phyloP scores from a whole-genome alignment of 2,329 filamentous ascomycete genomes.

The Colletotrichum sp. region DNA sequence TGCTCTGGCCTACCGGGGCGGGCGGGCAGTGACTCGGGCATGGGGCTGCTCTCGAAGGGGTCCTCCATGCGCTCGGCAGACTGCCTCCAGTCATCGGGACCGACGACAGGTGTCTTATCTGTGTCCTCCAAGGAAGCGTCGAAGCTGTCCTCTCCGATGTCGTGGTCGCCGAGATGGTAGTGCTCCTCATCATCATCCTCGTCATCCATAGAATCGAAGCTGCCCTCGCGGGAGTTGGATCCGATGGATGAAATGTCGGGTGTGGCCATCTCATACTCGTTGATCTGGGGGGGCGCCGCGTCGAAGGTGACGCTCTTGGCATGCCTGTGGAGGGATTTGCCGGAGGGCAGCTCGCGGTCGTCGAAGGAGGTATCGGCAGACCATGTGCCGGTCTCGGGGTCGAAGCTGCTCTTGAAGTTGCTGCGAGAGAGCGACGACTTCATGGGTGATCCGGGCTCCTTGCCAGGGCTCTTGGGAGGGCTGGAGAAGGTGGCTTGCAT shows the following conservation, averaged over 20 bases:
- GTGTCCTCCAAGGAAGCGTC: conserved; percentile 95
- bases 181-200: conserved; percentile 60
- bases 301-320: conserved; percentile 98
- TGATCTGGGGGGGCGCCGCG: conserved; percentile 88
- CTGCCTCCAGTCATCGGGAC: conserved; percentile 94
- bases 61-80: conserved; percentile 54
- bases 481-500: conserved; percentile 22
- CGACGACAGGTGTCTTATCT: conserved; percentile 96
- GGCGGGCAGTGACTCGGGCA: conserved; percentile 58
- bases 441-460: conserved; percentile 77
- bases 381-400: conserved; percentile 72
- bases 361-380: conserved; percentile 67
- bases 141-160: conserved; percentile 84
- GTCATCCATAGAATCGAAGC: conserved; percentile 84
- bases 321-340: conserved; percentile 77
- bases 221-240: conserved; percentile 89
- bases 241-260: conserved; percentile 93
- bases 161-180: conserved; percentile 58
- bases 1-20: conserved; percentile 56
- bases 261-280: conserved; percentile 98
- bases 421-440: conserved; percentile 85
- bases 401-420: conserved; percentile 71
- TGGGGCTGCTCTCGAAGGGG: conserved; percentile 74
- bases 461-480: conserved; percentile 63
- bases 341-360: conserved; percentile 65